Evolutionary conservation across 1,139 yeast genomes (phyloP).

Genomic region (Suhomyces maxii): DNA sequence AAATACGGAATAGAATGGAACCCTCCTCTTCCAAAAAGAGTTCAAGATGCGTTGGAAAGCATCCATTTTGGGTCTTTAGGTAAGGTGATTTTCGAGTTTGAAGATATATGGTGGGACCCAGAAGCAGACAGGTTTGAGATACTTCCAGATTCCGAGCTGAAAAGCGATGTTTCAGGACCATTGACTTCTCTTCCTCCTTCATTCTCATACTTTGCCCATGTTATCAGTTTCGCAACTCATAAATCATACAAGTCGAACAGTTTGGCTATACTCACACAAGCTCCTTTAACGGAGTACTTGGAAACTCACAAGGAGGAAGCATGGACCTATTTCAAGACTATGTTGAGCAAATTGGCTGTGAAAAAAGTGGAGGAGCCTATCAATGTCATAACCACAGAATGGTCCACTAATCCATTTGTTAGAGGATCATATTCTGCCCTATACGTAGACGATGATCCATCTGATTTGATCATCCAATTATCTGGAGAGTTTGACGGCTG

Average conservation of each 20-base stretch:
- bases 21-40: slow-evolving; percentile 54
- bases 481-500: slow-evolving; percentile 51
- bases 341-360: slow-evolving; percentile 27
- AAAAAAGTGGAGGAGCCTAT: slow-evolving; percentile 38
- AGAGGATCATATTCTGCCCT: slow-evolving; percentile 78
- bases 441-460: slow-evolving; percentile 65
- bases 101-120: slow-evolving; percentile 63
- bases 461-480: slow-evolving; percentile 55
- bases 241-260: slow-evolving; percentile 23
- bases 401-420: slow-evolving; percentile 71
- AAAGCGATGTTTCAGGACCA: slow-evolving; percentile 9
- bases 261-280: slow-evolving; percentile 63
- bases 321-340: slow-evolving; percentile 42
- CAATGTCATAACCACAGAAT: slow-evolving; percentile 55
- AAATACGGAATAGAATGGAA: slow-evolving; percentile 54
- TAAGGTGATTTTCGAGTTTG: slow-evolving; percentile 74
- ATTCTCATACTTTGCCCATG: slow-evolving; percentile 31
- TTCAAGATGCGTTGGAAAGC: slow-evolving; percentile 45
- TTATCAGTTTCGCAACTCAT: slow-evolving; percentile 26
- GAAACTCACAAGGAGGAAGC: slow-evolving; percentile 39
- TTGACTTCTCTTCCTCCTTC: slow-evolving; percentile 22
- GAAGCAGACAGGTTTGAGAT: slow-evolving; percentile 53
- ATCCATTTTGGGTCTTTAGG: slow-evolving; percentile 75
- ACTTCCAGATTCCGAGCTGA: slow-evolving; percentile 29
- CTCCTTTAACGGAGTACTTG: slow-evolving; percentile 60